Base-by-base conservation (phyloP, 1,139 yeast species). In the Geotrichum macrosporum region DNA sequence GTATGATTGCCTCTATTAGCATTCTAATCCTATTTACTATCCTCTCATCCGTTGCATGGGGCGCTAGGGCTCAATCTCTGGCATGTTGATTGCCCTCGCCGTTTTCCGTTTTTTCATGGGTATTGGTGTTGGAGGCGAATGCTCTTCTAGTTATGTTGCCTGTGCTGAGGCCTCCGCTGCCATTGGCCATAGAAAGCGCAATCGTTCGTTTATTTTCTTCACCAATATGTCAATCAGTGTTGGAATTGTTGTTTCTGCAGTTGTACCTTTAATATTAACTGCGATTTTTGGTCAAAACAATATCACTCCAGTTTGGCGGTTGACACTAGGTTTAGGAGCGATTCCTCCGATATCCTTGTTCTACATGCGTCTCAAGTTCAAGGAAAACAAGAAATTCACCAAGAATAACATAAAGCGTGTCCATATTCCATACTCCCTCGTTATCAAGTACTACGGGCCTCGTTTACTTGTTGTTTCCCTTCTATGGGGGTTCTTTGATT, bases 241-340 rank as follows among this genome's bases (percentile, higher is more conserved):
- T 42, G 97, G 97, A 4, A 89, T 86, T 57, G 96, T 89, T 34
- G 72, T 81, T 29, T 74, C 89, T 44, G 76, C 96, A 1, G 84
- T 89, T 61, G 94, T 86, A 13, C 95, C 96, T 37, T 74, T 87
- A 74, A 87, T 89, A 26, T 66, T 86, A 55, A 72, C 87, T 50
- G 84, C 94, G 89, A 89, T 89, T 55, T 87, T 84, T 66, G 72
- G 81, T 39, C 71, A 74, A 26, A 67, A 79, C 40, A 85, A 86
- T 62, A 74, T 88, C 64, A 78, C 78, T 38, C 83, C 86, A 2
- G 87, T 89, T 35, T 89, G 97, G 97, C 80, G 97, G 71, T 69
- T 88, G 48, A 80, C 95, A n/a, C 72, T 89, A 41, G 96, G 94
- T 35, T 69, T 89, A 29, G 97, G 97, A 63, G 95, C 88, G n/a